phyloP scores from a whole-genome alignment of 257 asterid genomes.

The Thymus mandschuricus region DNA sequence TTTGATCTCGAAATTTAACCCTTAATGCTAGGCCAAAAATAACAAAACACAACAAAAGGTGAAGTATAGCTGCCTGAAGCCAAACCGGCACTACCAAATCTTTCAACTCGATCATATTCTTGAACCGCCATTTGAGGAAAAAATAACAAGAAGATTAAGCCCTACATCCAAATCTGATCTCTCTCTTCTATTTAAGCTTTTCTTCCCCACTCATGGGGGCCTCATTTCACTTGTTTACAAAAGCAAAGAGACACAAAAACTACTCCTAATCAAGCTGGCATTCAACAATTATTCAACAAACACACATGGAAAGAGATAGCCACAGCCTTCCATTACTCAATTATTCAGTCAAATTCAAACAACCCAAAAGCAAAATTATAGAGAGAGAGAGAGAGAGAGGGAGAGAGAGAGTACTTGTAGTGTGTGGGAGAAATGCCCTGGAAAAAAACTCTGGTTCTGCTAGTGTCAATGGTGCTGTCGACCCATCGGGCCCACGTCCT shows the following conservation, averaged over 20 bases:
- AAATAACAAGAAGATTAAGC: neutral
- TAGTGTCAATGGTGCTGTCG: slow-evolving; percentile 64
- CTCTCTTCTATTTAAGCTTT: slow-evolving; percentile 24
- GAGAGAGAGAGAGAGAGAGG: neutral
- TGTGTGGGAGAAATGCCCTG: slow-evolving; percentile 96
- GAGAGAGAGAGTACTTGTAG: slow-evolving; percentile 50
- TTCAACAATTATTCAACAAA: slow-evolving; percentile 29
- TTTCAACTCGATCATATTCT: slow-evolving; percentile 10
- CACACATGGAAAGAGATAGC: slow-evolving; percentile 27
- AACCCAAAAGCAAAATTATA: neutral
- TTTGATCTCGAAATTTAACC: too few relatives aligned
- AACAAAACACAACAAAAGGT: neutral
- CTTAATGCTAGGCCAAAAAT: too few relatives aligned
- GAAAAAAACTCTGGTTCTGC: slow-evolving; percentile 66
- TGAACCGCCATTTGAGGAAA: slow-evolving; percentile 25
- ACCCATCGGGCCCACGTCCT: slow-evolving; percentile 95
- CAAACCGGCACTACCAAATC: neutral
- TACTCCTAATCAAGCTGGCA: slow-evolving; percentile 43
- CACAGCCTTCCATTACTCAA: slow-evolving; percentile 22
- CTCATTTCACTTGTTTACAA: slow-evolving; percentile 21
- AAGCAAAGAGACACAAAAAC: slow-evolving; percentile 36
- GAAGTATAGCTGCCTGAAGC: neutral
- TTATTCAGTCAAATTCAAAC: neutral
- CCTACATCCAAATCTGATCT: neutral
- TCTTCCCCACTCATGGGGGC: neutral